Conservation (phyloP, 2,329 filamentous ascomycete genomes). For the Dichotomopilus funicola region DNA sequence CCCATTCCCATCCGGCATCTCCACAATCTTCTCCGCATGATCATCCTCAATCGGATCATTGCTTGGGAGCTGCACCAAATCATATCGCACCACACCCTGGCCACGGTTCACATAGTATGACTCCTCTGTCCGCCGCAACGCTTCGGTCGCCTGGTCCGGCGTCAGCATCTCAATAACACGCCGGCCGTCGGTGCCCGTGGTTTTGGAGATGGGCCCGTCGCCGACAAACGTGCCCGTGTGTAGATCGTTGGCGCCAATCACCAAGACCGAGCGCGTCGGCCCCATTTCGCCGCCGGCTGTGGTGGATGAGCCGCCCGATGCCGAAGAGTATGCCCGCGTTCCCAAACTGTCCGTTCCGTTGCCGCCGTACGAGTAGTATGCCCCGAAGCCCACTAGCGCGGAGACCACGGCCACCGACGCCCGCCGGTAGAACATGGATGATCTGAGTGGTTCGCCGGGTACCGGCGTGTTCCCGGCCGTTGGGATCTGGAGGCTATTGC, state of each 20-base stretch:
- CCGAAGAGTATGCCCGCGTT: constrained; percentile 35
- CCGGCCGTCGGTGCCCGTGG: constrained; percentile 74
- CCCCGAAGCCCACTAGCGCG: constrained; percentile 66
- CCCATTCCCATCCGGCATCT: constrained; percentile 60
- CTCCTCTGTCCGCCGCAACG: constrained; percentile 81
- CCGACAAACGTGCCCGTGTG: constrained; percentile 82
- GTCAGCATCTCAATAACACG: constrained; percentile 94
- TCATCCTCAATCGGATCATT: constrained; percentile 99
- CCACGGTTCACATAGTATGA: constrained; percentile 87
- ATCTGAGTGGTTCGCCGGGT: constrained; percentile 45
- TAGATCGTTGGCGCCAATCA: constrained; percentile 85
- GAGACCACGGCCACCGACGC: constrained; percentile 62
- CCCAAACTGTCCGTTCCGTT: constrained; percentile 30
- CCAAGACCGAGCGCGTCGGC: constrained; percentile 62
- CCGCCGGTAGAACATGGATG: constrained; percentile 70
- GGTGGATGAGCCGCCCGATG: constrained; percentile 27
- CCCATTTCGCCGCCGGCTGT: constrained; percentile 39
- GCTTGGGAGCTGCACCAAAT: constrained; percentile 87
- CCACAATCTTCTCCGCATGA: constrained; percentile 95
- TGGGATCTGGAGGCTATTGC: constrained; percentile 26
- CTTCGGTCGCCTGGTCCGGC: constrained; percentile 85
- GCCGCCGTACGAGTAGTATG: constrained; percentile 65
- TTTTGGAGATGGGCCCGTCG: constrained; percentile 81
- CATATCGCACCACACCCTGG: constrained; percentile 87
- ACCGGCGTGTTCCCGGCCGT: constrained; percentile 28